Conservation (phyloP, 2,329 filamentous ascomycete species). For the Penicillium expansum region DNA sequence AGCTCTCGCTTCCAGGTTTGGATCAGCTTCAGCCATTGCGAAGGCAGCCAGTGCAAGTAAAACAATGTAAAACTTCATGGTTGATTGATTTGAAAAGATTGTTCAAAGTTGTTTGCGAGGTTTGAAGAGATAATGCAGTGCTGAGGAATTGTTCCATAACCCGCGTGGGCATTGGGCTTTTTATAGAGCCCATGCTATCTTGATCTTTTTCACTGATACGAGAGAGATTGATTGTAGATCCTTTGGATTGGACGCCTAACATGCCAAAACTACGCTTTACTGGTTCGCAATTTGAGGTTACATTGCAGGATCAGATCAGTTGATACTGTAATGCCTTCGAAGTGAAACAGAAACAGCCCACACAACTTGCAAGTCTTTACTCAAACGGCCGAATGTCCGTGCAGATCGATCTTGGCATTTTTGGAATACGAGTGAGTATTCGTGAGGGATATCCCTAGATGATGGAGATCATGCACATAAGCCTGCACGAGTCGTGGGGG, state of each 20-base stretch:
- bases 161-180: neutral
- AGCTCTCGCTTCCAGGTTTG: constrained; percentile 39
- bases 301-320: neutral
- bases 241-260: too few relatives aligned
- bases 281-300: neutral
- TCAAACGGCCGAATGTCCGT: neutral
- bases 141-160: neutral
- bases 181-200: neutral
- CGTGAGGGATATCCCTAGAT: neutral
- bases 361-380: neutral
- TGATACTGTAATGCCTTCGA: neutral
- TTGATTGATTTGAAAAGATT: neutral
- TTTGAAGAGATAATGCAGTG: neutral
- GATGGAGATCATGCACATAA: neutral
- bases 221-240: too few relatives aligned
- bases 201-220: neutral
- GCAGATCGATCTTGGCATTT: neutral
- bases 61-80: constrained; percentile 3
- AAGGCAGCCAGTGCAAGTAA: constrained; percentile 1
- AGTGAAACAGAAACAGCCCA: neutral
- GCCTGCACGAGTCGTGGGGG: neutral
- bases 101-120: neutral
- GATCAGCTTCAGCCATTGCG: constrained; percentile 25
- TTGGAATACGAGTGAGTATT: neutral
- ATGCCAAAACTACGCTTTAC: too few relatives aligned